Percentiles rank a stretch among this genome's conserved stretches.
Evolutionary conservation across 495 filamentous ascomycete species (phyloP).

Genomic region (Rusavskia elegans): DNA sequence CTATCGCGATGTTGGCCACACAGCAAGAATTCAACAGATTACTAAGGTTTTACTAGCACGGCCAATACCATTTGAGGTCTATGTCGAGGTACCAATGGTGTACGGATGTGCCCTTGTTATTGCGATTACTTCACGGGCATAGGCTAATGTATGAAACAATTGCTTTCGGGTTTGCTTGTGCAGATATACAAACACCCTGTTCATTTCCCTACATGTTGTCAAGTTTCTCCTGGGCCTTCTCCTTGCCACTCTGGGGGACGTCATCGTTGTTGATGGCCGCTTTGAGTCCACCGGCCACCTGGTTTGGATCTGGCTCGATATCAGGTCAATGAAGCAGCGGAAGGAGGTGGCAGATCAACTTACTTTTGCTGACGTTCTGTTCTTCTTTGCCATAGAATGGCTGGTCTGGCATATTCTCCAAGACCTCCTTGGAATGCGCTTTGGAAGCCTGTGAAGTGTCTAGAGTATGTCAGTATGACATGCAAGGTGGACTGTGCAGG

Average conservation of each 20-base stretch:
- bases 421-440: constrained; percentile 1
- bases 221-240: not conserved
- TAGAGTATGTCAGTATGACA: not conserved
- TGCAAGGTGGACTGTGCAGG: not conserved
- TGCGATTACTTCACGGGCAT: too few species aligned
- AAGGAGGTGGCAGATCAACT: not conserved
- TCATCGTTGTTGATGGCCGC: constrained; percentile 1
- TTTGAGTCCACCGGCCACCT: constrained; percentile 2
- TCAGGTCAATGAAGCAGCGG: not conserved
- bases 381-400: constrained; percentile 1
- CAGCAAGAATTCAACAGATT: too few species aligned
- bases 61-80: too few species aligned
- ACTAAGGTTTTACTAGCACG: too few species aligned
- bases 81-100: too few species aligned
- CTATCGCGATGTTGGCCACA: too few species aligned
- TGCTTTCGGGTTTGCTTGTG: too few species aligned
- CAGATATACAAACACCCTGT: not conserved
- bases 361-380: not conserved
- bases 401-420: not conserved
- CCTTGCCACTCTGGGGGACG: not conserved
- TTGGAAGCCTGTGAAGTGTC: constrained; percentile 1
- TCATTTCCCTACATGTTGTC: not conserved
- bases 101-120: too few species aligned
- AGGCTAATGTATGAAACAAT: too few species aligned
- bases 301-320: not conserved